Conservation (phyloP, 495 filamentous ascomycete species). For the Hypomontagnella submonticulosa region DNA sequence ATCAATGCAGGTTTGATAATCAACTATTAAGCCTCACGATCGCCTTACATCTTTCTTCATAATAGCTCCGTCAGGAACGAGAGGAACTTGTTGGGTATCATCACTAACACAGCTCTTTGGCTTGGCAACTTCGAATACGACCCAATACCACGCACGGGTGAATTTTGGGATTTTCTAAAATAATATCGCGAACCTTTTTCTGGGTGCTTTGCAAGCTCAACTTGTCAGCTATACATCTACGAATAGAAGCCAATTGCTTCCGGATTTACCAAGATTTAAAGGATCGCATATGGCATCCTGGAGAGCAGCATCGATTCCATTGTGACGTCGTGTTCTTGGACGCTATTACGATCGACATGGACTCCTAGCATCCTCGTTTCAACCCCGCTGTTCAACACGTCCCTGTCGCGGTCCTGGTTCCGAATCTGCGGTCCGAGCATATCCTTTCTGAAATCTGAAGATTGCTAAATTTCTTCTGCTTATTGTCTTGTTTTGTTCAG, state of each 20-base stretch:
- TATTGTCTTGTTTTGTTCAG: slow-evolving; percentile 13
- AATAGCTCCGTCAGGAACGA: slow-evolving; percentile 26
- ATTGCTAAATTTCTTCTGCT: slow-evolving; percentile 21
- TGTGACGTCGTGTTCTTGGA: slow-evolving; percentile 22
- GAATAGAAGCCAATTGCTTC: slow-evolving; percentile 28
- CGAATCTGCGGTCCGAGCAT: slow-evolving; percentile 41
- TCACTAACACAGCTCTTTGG: slow-evolving; percentile 21
- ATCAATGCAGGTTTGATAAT: slow-evolving; percentile 33
- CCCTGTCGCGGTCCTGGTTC: slow-evolving; percentile 37
- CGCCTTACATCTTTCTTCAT: slow-evolving; percentile 18
- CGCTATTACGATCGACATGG: slow-evolving; percentile 46
- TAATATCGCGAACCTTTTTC: slow-evolving; percentile 16
- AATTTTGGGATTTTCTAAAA: slow-evolving; percentile 10
- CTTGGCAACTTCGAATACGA: slow-evolving; percentile 38
- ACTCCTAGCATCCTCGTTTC: slow-evolving; percentile 42
- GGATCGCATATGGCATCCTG: slow-evolving; percentile 36
- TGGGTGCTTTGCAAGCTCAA: slow-evolving; percentile 4
- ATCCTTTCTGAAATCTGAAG: slow-evolving; percentile 29
- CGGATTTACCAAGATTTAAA: slow-evolving; percentile 22
- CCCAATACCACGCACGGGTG: slow-evolving; percentile 19
- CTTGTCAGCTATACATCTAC: slow-evolving; percentile 13
- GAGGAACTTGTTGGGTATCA: slow-evolving; percentile 23
- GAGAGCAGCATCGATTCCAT: slow-evolving; percentile 21
- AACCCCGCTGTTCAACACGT: slow-evolving; percentile 44
- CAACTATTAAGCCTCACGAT: slow-evolving; percentile 12